Evolutionary conservation across 257 asterid genomes (phyloP), one percentile per base, ranked within the genome.

Genomic region (Linaria vulgaris): DNA sequence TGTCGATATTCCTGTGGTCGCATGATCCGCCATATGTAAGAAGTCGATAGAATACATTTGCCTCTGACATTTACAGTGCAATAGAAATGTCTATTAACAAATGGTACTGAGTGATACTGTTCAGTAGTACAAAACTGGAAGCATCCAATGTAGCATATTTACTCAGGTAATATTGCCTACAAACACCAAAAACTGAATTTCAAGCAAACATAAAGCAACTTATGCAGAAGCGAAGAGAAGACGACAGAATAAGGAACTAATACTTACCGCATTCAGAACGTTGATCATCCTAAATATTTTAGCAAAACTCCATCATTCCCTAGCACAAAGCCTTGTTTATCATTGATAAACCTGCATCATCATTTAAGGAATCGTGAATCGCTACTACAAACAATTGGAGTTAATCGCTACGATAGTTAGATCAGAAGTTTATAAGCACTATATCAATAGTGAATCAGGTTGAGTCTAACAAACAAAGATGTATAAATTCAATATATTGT

Each of bases 221-320:
- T 34, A 7, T 34, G 41, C 41, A 7, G 17, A 10, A 34, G 3
- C n/a, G n/a, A n/a, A n/a, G n/a, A n/a, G n/a, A n/a, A 11, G 19
- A 71, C 6, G 3, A 48, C 17, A 9, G 21, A 16, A 39, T 23
- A 41, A 15, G 6, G 46, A 51, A 41, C 30, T 44, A 44, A 5
- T 6, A 39, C 75, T 61, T 34, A 68, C 76, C 67, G 19, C 17
- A 5, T 55, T 63, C 58, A 49, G 54, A 73, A 10, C 54, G 61
- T 27, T 48, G 58, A 58, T 69, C 87, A 87, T 57, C 97, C 99
- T 31, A 92, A 88, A 77, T 83, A 92, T 77, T 90, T 90, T n/a
- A 92, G 79, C 79, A 92, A 74, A 54, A 92, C 95, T 41, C 99
- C 97, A 47, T 92, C 99, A 70, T 89, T 89, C 51, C 96, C 99